A percentile compares a stretch with the other conserved stretches of the same genome.
Conservation (phyloP, 2,329 filamentous ascomycete species). For the Xylariaceae sp. region DNA sequence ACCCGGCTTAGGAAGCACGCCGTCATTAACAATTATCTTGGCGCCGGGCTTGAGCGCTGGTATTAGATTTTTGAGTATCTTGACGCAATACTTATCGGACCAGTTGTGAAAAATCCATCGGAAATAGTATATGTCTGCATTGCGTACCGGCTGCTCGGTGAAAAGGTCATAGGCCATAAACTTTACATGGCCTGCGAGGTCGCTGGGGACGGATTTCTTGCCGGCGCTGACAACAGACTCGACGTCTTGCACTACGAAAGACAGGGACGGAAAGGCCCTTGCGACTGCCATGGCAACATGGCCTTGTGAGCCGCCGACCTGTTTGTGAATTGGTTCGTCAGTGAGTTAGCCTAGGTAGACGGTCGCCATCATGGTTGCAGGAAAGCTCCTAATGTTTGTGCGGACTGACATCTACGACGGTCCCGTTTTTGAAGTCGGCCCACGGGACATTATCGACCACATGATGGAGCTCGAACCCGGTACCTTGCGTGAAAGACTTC, state of each 20-base stretch:
- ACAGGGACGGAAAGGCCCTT: constrained; percentile 6
- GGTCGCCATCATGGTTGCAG: no score
- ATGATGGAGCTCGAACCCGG: constrained; percentile 13
- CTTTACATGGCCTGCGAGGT: not conserved
- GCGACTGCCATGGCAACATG: constrained; percentile 13
- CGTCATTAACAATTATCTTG: constrained; percentile 25
- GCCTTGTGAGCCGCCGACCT: constrained; percentile 20
- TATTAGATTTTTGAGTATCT: constrained; percentile 1
- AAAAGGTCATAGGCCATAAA: constrained; percentile 10
- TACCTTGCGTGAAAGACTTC: constrained; percentile 10
- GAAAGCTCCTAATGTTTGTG: not conserved
- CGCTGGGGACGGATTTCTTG: constrained; percentile 2
- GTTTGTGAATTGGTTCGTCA: not conserved
- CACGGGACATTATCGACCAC: constrained; percentile 15
- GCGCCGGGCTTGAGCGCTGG: constrained; percentile 27
- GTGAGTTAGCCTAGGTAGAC: not conserved
- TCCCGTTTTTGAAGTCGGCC: constrained; percentile 8
- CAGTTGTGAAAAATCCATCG: constrained; percentile 6
- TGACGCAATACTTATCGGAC: constrained; percentile 1
- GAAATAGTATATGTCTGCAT: constrained; percentile 6
- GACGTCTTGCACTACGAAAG: constrained; percentile 32
- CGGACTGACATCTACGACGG: constrained; percentile 20
- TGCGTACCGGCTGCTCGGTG: constrained; percentile 1
- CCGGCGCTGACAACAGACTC: constrained; percentile 8
- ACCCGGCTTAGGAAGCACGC: not conserved